Evolutionary conservation across 2,329 filamentous ascomycete species (phyloP).

Genomic region (Cadophora malorum): DNA sequence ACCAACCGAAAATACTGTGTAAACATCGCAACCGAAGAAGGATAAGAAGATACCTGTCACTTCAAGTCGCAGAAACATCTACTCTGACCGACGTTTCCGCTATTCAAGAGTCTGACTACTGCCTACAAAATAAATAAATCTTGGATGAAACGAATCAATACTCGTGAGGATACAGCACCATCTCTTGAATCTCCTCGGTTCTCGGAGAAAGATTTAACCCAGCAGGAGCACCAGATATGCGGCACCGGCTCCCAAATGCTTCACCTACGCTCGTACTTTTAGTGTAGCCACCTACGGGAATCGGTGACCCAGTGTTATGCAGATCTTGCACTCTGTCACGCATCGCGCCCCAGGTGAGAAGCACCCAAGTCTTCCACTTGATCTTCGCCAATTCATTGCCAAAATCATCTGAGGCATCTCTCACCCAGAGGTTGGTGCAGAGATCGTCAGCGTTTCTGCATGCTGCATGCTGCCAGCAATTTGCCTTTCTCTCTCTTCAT

Average conservation of each 20-base stretch:
- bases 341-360: conserved; percentile 19
- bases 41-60: not conserved
- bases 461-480: conserved; percentile 13
- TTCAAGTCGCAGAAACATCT: too few species aligned
- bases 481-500: conserved; percentile 15
- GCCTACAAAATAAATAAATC: not conserved
- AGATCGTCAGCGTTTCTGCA: conserved; percentile 14
- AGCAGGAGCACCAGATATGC: not conserved
- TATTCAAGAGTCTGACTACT: not conserved
- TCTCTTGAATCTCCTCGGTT: conserved; percentile 13
- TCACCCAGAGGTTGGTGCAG: conserved; percentile 16
- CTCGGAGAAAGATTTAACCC: conserved; percentile 1
- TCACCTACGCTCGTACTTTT: conserved; percentile 8
- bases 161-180: conserved; percentile 8
- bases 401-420: conserved; percentile 4
- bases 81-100: not conserved
- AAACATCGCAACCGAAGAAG: not conserved
- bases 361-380: conserved; percentile 19
- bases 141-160: not conserved
- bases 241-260: not conserved
- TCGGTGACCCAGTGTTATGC: conserved; percentile 9
- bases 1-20: too few species aligned
- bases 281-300: conserved; percentile 5
- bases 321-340: conserved; percentile 15
- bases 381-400: conserved; percentile 2